Conservation (phyloP, 768 basidiomycete species). For the Termitomyces sp. region DNA sequence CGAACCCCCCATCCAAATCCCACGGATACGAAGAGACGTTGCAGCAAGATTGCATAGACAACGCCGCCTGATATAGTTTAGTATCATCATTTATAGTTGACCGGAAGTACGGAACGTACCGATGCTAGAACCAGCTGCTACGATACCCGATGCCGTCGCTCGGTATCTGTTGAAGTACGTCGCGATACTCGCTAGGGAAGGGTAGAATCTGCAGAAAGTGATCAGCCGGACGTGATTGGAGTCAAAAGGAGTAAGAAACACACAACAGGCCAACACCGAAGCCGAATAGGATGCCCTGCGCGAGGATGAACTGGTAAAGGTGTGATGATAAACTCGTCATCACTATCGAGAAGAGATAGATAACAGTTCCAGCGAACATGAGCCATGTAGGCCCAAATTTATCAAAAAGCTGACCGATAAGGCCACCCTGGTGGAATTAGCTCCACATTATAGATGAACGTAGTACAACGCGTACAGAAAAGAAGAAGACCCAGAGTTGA, state of each 20-base stretch:
- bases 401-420: slow-evolving; percentile 57
- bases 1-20: slow-evolving; percentile 64
- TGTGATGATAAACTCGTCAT: slow-evolving; percentile 51
- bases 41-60: slow-evolving; percentile 61
- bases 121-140: slow-evolving; percentile 61
- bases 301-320: slow-evolving; percentile 57
- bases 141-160: slow-evolving; percentile 68
- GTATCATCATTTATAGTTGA: neutral
- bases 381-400: slow-evolving; percentile 50
- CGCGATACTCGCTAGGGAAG: slow-evolving; percentile 58
- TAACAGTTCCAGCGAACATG: slow-evolving; percentile 43
- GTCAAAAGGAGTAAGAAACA: slow-evolving; percentile 15
- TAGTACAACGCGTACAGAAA: slow-evolving; percentile 41
- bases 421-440: slow-evolving; percentile 41
- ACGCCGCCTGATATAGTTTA: slow-evolving; percentile 46
- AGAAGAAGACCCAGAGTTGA: slow-evolving; percentile 66
- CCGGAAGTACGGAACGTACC: slow-evolving; percentile 26
- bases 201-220: slow-evolving; percentile 52
- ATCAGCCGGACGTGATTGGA: slow-evolving; percentile 4
- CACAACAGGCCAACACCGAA: slow-evolving; percentile 61
- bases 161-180: slow-evolving; percentile 62
- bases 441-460: neutral
- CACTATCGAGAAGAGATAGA: slow-evolving; percentile 48
- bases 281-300: slow-evolving; percentile 62
- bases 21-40: slow-evolving; percentile 43